Evolutionary conservation across 2,329 filamentous ascomycete genomes (phyloP), one percentile per base, ranked within the genome.

Genomic region (Gremmenia infestans): DNA sequence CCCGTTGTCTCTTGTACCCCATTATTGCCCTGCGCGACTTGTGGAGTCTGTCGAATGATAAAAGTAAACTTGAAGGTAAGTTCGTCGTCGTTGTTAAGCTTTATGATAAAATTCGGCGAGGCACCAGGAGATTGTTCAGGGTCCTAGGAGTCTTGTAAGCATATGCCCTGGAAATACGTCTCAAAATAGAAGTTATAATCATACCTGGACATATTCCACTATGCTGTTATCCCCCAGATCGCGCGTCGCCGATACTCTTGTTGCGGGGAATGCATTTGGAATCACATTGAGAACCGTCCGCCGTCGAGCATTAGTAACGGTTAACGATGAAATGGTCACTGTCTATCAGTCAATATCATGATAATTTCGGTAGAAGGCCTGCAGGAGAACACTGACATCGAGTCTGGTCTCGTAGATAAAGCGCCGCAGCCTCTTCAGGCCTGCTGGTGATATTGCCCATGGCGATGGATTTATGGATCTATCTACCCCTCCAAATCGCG

Each of bases 361-460:
- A 58, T 36, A n/a, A 40, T 23, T 17, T 8, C 35, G 8, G 14
- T 17, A 17, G 22, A n/a, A 23, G 36, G 9, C 17, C 14, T 51
- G 49, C 60, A 57, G 59, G 53, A 59, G 59, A 56, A 67, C 67
- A 77, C 87, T 71, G 81, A 97, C 94, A 85, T 81, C 91, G 86
- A 72, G 83, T 89, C 79, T 96, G 94, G 72, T 99, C 94, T 76
- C 89, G 88, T 71, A 97, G 79, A 72, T 88, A 95, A 71, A 97
- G 78, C 67, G 83, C 76, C 66, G 84, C 81, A 71, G 85, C 89
- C 69, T 97, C 92, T 67, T 96, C 92, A 68, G 87, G 85, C 74
- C 86, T 88, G 79, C 92, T 97, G 73, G 85, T 87, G 74, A 97
- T 86, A 78, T 88, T 91, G 71, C 94, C 94, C 94, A 99, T 99